Evolutionary conservation across 352 stramenopile genomes (phyloP).

Genomic region (Globisporangium apiculatum): DNA sequence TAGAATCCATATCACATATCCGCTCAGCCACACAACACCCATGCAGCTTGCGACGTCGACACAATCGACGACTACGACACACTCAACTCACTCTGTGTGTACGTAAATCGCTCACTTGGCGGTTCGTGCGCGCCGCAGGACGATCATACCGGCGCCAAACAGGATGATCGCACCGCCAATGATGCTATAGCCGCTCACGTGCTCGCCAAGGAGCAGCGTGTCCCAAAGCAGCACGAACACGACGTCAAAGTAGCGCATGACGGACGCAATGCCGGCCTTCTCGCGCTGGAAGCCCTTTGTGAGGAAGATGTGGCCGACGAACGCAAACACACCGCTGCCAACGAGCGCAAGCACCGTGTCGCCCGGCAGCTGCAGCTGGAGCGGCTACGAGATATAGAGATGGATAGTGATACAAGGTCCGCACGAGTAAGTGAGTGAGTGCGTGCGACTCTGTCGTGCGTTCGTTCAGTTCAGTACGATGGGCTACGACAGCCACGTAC

Average conservation of each 20-base stretch:
- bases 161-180: slow-evolving; percentile 49
- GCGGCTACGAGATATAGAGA: background rate
- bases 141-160: slow-evolving; percentile 40
- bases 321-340: slow-evolving; percentile 32
- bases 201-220: slow-evolving; percentile 35
- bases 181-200: slow-evolving; percentile 52
- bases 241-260: slow-evolving; percentile 70
- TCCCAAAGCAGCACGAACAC: slow-evolving; percentile 60
- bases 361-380: slow-evolving; percentile 15
- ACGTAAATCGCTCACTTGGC: no score
- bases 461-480: no score
- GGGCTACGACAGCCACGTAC: slow-evolving; percentile 11
- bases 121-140: slow-evolving; percentile 22
- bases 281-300: slow-evolving; percentile 54
- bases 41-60: no score
- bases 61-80: no score
- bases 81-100: no score
- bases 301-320: slow-evolving; percentile 46
- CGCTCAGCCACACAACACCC: no score
- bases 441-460: no score
- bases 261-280: slow-evolving; percentile 48
- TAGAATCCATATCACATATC: no score
- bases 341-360: slow-evolving; percentile 31
- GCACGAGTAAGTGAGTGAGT: no score
- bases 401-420: background rate